phyloP scores from a whole-genome alignment of 2,329 filamentous ascomycete genomes.

The Aspergillus neotritici region DNA sequence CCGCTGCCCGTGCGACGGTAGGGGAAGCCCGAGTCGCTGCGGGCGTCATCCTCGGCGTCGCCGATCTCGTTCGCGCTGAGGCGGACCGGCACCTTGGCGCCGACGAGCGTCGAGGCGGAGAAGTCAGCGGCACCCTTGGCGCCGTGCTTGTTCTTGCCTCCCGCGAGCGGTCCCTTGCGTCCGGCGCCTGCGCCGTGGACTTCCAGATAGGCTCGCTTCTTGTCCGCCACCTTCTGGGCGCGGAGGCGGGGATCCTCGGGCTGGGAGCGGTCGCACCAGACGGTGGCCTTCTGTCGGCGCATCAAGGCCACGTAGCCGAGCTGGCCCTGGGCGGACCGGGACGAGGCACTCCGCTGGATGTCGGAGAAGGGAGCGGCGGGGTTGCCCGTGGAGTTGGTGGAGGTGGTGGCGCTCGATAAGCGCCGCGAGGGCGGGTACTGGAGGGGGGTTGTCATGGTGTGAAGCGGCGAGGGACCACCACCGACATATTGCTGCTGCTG shows the following conservation, averaged over 20 bases:
- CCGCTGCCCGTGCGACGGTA: conserved; percentile 55
- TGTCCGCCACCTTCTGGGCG: conserved; percentile 79
- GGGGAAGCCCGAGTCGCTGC: conserved; percentile 32
- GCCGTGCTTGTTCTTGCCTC: conserved; percentile 82
- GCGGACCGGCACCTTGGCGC: conserved; percentile 81
- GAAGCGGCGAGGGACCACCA: conserved; percentile 19
- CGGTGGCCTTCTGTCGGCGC: conserved; percentile 92
- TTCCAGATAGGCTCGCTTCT: conserved; percentile 78
- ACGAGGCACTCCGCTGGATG: conserved; percentile 69
- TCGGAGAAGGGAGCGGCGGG: conserved; percentile 23
- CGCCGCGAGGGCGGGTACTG: conserved; percentile 27
- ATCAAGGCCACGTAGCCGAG: conserved; percentile 93
- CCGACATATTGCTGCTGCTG: conserved; percentile 22
- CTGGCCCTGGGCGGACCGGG: conserved; percentile 61
- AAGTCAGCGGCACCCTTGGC: conserved; percentile 76
- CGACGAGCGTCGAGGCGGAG: conserved; percentile 66
- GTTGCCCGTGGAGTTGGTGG: conserved; percentile 36
- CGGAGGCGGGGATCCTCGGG: conserved; percentile 79
- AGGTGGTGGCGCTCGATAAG: conserved; percentile 38
- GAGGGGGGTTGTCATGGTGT: conserved; percentile 22
- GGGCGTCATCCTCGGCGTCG: conserved; percentile 66
- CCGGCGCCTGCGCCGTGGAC: conserved; percentile 57
- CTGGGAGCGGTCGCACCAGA: conserved; percentile 95
- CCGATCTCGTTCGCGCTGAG: conserved; percentile 94
- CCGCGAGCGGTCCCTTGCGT: conserved; percentile 58